Evolutionary conservation across 257 asterid genomes (phyloP), one percentile per base, ranked within the genome.

Genomic region (Fraxinus quadrangulata): DNA sequence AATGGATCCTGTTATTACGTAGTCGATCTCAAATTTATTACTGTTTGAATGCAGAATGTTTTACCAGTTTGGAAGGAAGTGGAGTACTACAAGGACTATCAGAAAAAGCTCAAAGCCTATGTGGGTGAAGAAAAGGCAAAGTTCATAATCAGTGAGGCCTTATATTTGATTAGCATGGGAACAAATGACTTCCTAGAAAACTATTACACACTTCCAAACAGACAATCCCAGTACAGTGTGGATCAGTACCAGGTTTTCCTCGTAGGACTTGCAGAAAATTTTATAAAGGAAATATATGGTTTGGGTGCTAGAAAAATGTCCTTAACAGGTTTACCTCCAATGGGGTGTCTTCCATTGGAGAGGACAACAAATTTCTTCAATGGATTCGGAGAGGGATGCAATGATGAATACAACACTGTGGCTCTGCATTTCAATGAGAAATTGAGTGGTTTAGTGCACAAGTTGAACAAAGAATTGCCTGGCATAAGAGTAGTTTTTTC

Each of bases 161-260:
- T 95, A 37, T 91, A 95, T 19, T 1, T 94, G 2, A 79, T 91
- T n/a, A 94, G 97, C 88, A 59, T 91, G 17, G 97, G 97, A 81
- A 91, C 99, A 84, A 95, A 95, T 73, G 99, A 95, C 79, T 95
- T 92, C 86, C 82, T 95, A 0, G 99, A 95, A 40, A 95, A 95
- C 72, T 95, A 95, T 85, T 95, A 92, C 81, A 85, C 92, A 16
- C 79, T 91, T 45, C 93, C 90, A 0, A 17, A 66, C 14, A 84
- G 88, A 21, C 82, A 90, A 16, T 75, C 89, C 42, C 89, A 84
- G 17, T 93, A 84, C 89, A 87, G 89, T 4, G 24, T 89, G 16
- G 97, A 91, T 24, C 90, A 92, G 19, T 95, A 69, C 88, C 93
- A 90, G 36, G 84, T 47, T 17, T 86, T 70, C 54, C 83, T 92